phyloP scores from a whole-genome alignment of 805 yeast species.

The Starmerella roubikii region DNA sequence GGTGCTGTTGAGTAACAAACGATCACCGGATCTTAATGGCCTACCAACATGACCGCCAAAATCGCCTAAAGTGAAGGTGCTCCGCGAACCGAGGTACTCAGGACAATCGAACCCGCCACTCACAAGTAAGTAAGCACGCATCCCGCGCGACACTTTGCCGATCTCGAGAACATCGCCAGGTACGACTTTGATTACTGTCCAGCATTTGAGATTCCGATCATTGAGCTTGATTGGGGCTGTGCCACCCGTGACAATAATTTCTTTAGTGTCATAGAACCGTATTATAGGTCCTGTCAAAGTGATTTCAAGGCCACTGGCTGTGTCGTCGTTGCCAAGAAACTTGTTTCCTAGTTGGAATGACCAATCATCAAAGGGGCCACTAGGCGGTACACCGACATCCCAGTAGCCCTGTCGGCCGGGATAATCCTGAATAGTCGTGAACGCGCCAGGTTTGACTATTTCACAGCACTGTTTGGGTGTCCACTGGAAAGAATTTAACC shows the following conservation, averaged over 20 bases:
- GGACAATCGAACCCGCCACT: conserved; percentile 91
- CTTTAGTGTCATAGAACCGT: conserved; percentile 65
- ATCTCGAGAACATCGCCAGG: conserved; percentile 64
- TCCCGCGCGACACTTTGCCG: conserved; percentile 71
- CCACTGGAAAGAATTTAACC: conserved; percentile 62
- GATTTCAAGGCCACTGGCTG: conserved; percentile 80
- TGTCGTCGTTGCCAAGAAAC: conserved; percentile 71
- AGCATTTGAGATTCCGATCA: conserved; percentile 38
- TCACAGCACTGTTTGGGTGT: conserved; percentile 67
- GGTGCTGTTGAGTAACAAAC: conserved; percentile 41
- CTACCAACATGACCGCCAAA: conserved; percentile 94
- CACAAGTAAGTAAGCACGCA: conserved; percentile 79
- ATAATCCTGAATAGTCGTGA: conserved; percentile 91
- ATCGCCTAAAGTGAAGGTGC: conserved; percentile 82
- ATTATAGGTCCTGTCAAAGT: conserved; percentile 81
- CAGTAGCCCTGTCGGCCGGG: conserved; percentile 76
- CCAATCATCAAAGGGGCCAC: conserved; percentile 95
- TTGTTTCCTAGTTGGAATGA: conserved; percentile 81
- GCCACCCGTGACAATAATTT: conserved; percentile 83
- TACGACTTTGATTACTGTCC: conserved; percentile 39
- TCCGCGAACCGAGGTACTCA: conserved; percentile 84
- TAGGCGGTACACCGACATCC: conserved; percentile 94
- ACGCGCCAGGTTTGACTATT: conserved; percentile 77
- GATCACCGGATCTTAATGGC: conserved; percentile 82
- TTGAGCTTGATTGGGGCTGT: conserved; percentile 51